phyloP scores from a whole-genome alignment of 345 rosid species.

The Arabis hirsuta region DNA sequence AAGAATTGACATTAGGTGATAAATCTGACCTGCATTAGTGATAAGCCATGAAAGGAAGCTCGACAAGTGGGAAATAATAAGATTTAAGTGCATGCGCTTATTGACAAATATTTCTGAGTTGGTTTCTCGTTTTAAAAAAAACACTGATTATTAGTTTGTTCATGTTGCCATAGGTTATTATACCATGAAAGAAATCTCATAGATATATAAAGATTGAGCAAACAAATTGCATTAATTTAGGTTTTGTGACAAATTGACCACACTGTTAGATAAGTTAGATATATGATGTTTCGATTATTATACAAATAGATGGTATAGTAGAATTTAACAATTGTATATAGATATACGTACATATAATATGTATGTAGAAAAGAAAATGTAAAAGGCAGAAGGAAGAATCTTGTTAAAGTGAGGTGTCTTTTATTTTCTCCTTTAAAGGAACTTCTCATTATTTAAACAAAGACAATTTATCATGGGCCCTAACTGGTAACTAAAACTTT shows the following conservation, averaged over 20 bases:
- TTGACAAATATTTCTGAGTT: conserved; percentile 21
- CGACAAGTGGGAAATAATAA: conserved; percentile 33
- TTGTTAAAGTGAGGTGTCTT: conserved; percentile 65
- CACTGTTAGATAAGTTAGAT: neutral
- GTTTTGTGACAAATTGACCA: neutral
- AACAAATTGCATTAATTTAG: neutral
- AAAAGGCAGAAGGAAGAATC: conserved; percentile 32
- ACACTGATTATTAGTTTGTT: neutral
- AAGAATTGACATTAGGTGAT: conserved; percentile 21
- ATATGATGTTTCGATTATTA: neutral
- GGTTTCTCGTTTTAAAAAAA: neutral
- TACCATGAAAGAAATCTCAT: conserved; percentile 4
- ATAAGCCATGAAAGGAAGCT: conserved; percentile 2
- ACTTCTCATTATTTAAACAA: conserved; percentile 30
- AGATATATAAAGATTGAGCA: neutral
- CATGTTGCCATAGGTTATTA: conserved; percentile 11
- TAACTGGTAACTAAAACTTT: too few relatives aligned
- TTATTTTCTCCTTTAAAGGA: conserved; percentile 31
- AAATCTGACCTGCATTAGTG: conserved; percentile 32
- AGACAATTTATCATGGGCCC: neutral
- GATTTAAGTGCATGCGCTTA: conserved; percentile 30
- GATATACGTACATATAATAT: neutral
- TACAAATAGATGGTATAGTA: neutral
- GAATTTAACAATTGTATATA: neutral
- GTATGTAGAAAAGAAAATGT: conserved; percentile 17